Conservation (phyloP, 345 rosid genomes). For the Erodium maritimum region DNA sequence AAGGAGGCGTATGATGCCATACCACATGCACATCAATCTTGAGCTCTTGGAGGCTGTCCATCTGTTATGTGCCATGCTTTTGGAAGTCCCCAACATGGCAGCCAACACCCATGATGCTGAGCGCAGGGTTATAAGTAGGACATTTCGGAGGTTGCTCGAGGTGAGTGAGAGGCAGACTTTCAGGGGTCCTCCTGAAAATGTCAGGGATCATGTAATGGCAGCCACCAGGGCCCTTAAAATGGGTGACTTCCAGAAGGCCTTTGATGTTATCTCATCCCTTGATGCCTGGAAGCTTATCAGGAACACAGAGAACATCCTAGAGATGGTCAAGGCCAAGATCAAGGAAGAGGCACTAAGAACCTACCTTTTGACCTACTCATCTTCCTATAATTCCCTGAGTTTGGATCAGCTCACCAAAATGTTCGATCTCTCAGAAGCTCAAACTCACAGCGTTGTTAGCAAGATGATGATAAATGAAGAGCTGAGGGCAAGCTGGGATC, state of each 20-base stretch:
- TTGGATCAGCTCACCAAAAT: slow-evolving; percentile 60
- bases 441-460: slow-evolving; percentile 55
- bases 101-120: slow-evolving; percentile 51
- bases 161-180: slow-evolving; percentile 71
- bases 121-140: slow-evolving; percentile 70
- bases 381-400: slow-evolving; percentile 49
- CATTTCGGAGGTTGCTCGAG: slow-evolving; percentile 66
- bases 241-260: slow-evolving; percentile 67
- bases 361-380: slow-evolving; percentile 53
- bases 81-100: slow-evolving; percentile 90
- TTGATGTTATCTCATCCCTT: slow-evolving; percentile 52
- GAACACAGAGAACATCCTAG: slow-evolving; percentile 43
- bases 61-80: slow-evolving; percentile 81
- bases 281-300: slow-evolving; percentile 73
- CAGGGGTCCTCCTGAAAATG: slow-evolving; percentile 77
- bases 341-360: slow-evolving; percentile 87
- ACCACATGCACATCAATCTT: slow-evolving; percentile 96
- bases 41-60: slow-evolving; percentile 90
- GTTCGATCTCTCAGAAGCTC: slow-evolving; percentile 57
- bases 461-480: slow-evolving; percentile 83
- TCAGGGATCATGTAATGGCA: slow-evolving; percentile 82
- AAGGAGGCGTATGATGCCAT: slow-evolving; percentile 90
- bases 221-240: slow-evolving; percentile 65
- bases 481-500: slow-evolving; percentile 80
- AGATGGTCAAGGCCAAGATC: slow-evolving; percentile 61